phyloP scores from a whole-genome alignment of 371 early-diverging fungal genomes.

The Funneliformis caledonium region DNA sequence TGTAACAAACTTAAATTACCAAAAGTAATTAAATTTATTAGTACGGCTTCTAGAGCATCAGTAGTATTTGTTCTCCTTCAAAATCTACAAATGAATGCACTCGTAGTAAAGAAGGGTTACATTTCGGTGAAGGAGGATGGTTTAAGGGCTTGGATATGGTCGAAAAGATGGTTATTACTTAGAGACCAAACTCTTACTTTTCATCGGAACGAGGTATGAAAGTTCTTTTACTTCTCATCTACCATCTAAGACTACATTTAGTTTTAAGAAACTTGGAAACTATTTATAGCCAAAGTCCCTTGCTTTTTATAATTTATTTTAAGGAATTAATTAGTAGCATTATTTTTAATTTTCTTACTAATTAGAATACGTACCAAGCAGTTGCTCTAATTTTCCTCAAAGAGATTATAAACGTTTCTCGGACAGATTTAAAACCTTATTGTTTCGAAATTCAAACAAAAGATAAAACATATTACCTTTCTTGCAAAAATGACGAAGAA shows the following conservation, averaged over 20 bases:
- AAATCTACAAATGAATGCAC: conserved; percentile 17
- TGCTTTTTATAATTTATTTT: conserved; percentile 5
- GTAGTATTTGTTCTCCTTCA: background rate
- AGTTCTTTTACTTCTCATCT: conserved; percentile 5
- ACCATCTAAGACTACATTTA: background rate
- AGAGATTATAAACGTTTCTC: conserved; percentile 81
- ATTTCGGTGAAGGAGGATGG: conserved; percentile 89
- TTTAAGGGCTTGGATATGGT: conserved; percentile 89
- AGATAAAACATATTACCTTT: conserved; percentile 83
- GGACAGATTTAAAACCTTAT: conserved; percentile 84
- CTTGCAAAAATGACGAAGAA: conserved; percentile 92
- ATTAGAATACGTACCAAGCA: conserved; percentile 71
- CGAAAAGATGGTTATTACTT: conserved; percentile 88
- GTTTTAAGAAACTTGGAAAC: too few species aligned
- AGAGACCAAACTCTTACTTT: conserved; percentile 91
- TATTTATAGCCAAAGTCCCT: background rate
- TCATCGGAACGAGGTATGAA: conserved; percentile 86
- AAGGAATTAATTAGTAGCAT: background rate
- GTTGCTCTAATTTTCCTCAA: conserved; percentile 84
- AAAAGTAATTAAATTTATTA: background rate
- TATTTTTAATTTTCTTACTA: background rate
- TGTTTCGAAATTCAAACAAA: conserved; percentile 90
- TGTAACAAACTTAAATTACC: too few species aligned
- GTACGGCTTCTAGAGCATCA: background rate
- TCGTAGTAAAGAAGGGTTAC: conserved; percentile 82